phyloP scores from a whole-genome alignment of 2,329 filamentous ascomycete species.

The Remersonia thermophila region DNA sequence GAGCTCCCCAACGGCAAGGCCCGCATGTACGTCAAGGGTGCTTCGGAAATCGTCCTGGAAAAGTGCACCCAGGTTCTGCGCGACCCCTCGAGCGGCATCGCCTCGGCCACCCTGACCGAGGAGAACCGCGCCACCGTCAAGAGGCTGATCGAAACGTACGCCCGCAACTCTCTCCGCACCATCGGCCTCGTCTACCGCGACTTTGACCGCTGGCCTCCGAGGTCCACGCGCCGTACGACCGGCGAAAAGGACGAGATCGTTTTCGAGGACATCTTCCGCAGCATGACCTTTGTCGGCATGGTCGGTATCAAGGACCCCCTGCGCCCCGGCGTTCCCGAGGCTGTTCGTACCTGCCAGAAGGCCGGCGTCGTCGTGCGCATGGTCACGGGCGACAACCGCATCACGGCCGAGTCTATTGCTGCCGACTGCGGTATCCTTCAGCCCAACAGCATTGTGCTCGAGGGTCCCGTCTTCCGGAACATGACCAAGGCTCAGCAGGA shows the following conservation, averaged over 20 bases:
- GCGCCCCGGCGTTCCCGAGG: constrained; percentile 60
- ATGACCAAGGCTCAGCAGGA: constrained; percentile 53
- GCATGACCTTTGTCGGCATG: constrained; percentile 57
- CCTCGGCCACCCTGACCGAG: constrained; percentile 32
- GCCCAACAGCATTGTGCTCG: constrained; percentile 57
- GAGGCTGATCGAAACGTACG: constrained; percentile 63
- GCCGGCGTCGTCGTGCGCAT: constrained; percentile 73
- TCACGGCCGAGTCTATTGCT: constrained; percentile 69
- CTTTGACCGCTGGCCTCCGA: constrained; percentile 74
- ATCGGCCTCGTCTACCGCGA: constrained; percentile 77
- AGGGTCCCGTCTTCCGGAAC: constrained; percentile 67
- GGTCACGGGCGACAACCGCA: constrained; percentile 74
- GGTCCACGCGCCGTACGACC: constrained; percentile 40
- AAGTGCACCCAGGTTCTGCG: constrained; percentile 41
- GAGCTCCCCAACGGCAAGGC: constrained; percentile 38
- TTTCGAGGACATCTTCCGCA: constrained; percentile 54
- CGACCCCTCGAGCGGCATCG: constrained; percentile 34
- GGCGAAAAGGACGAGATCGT: constrained; percentile 46
- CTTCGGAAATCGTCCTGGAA: constrained; percentile 49
- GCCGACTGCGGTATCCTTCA: constrained; percentile 66
- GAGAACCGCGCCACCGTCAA: constrained; percentile 47
- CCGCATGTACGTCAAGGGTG: constrained; percentile 50
- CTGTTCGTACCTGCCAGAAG: constrained; percentile 59
- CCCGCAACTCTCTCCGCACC: constrained; percentile 66
- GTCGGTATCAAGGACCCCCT: constrained; percentile 76